Base-by-base conservation (phyloP, 2,329 filamentous ascomycete species). In the Phaeomoniella chlamydospora region DNA sequence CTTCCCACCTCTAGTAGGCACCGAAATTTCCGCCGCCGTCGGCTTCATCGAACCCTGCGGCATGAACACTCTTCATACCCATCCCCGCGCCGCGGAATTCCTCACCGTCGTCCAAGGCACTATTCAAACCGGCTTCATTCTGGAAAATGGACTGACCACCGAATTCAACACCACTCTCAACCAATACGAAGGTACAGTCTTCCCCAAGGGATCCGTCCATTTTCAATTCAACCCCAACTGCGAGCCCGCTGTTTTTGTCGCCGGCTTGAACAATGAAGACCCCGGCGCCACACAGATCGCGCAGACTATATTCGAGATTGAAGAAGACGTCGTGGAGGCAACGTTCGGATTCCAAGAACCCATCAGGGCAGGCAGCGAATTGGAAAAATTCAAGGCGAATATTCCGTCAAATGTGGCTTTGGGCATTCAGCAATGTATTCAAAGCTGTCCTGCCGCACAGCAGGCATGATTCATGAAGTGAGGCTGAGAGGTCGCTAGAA, bases 271-370 rank as follows among this genome's bases (percentile, higher is more conserved):
- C 52, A 49, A 39, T 13, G 61, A 60, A 36, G 62, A 67, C 39
- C 61, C 46, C 15, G 46, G 46, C 34, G 46, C 45, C 29, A 43
- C 37, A 38, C 39, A 68, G 50, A 50, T 65, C 34, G 61, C 64
- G 29, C 62, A 72, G 46, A 62, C 65, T 47, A 56, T 66, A 34
- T 66, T 72, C 41, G 56, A 58, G n/a, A 49, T 70, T 33, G 53
- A 55, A 39, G 50, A 57, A 35, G 58, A 66, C 40, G 51, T 68
- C 29, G 56, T 71, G 15, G 53, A 58, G 33, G 65, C 66, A 29
- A 34, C 43, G n/a, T 38, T 48, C 10, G 46, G 46, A 17, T 45
- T 47, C 39, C 46, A 43, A 29, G 43, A 40, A 29, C 38, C 43
- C 38, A 46, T 47, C 36, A 40, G 43, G 30, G 40, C 37, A 18